Evolutionary conservation across 164 flowering plant species (phyloP).

Genomic region (Vitis riparia): DNA sequence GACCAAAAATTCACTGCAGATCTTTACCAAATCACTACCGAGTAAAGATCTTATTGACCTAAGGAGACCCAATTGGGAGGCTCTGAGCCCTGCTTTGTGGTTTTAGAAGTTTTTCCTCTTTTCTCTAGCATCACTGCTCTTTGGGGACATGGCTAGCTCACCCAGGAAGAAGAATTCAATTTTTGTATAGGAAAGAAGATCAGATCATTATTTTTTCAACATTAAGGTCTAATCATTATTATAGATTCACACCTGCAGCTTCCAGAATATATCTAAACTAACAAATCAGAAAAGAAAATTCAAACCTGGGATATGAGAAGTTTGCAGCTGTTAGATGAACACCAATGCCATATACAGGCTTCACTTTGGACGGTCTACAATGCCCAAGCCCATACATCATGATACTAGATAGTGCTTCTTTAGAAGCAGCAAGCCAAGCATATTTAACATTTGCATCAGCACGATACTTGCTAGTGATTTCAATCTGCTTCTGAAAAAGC

Average conservation of each 20-base stretch:
- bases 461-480: slow-evolving; percentile 53
- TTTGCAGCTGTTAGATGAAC: slow-evolving; percentile 65
- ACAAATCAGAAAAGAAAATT: background rate
- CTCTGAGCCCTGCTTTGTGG: too few species aligned
- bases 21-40: background rate
- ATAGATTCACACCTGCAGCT: background rate
- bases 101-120: too few species aligned
- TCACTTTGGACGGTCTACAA: slow-evolving; percentile 30
- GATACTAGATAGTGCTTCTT: slow-evolving; percentile 41
- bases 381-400: slow-evolving; percentile 65
- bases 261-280: background rate
- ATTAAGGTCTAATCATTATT: background rate
- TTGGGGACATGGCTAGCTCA: too few species aligned
- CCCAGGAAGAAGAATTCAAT: too few species aligned
- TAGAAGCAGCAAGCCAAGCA: slow-evolving; percentile 85
- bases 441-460: slow-evolving; percentile 76
- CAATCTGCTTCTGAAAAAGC: slow-evolving; percentile 75
- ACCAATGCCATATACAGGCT: slow-evolving; percentile 60
- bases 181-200: too few species aligned
- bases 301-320: slow-evolving; percentile 59
- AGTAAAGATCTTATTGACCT: background rate
- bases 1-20: background rate
- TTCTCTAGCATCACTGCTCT: too few species aligned
- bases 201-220: too few species aligned
- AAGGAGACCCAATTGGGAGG: background rate